These are phyloP conservation scores for Fragilariopsis cylindrus DNA, from an alignment of 108 stramenopile genomes.

Conservation along the genomic window DNA sequence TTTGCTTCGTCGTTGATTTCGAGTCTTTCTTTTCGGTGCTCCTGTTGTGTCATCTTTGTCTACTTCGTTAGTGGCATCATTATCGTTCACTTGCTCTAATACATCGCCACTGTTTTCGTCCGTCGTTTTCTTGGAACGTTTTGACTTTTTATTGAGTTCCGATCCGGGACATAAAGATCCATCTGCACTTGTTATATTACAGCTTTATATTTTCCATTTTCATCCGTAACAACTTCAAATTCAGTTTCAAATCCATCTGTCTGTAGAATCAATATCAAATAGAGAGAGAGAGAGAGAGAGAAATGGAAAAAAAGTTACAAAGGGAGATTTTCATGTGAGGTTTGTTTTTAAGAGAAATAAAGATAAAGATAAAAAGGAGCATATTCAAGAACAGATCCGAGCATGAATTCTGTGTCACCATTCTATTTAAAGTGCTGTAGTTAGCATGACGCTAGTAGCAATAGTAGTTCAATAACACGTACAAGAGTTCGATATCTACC, in stretches of 20 bases:
- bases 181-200: slow-evolving; percentile 67
- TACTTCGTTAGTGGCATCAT: slow-evolving; percentile 3
- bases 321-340: too few relatives aligned
- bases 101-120: not conserved
- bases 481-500: slow-evolving; percentile 69
- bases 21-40: not conserved
- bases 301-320: too few relatives aligned
- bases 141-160: not conserved
- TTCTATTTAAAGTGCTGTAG: not conserved
- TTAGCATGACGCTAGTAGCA: too few relatives aligned
- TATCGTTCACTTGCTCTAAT: too few relatives aligned
- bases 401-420: too few relatives aligned
- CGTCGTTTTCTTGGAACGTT: slow-evolving; percentile 5
- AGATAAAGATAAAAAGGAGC: too few relatives aligned
- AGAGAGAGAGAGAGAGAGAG: too few relatives aligned
- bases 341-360: too few relatives aligned
- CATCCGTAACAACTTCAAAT: slow-evolving; percentile 74
- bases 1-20: not conserved
- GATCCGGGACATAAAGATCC: slow-evolving; percentile 53
- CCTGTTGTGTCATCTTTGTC: not conserved
- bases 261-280: slow-evolving; percentile 19
- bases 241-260: slow-evolving; percentile 65
- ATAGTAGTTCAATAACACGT: slow-evolving; percentile 29
- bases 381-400: not conserved
- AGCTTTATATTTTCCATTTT: slow-evolving; percentile 74